Base-by-base conservation (phyloP, 1,284 basidiomycete species). In the Lentinula novae-zelandiae region DNA sequence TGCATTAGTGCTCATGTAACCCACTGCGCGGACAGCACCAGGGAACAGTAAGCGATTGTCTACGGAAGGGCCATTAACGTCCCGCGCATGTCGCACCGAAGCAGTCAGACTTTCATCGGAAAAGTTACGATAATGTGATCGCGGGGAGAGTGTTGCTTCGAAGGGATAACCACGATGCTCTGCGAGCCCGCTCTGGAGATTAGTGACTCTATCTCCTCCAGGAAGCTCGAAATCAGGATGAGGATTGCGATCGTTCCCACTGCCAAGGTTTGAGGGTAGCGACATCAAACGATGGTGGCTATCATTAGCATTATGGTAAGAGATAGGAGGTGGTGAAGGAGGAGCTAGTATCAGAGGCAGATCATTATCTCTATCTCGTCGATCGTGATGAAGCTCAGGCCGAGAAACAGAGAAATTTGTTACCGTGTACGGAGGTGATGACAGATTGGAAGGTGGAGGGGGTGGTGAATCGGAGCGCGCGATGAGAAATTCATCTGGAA, bases 401-500 rank as follows among this genome's bases (percentile, higher is more conserved):
- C 44, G 22, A 15, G 57, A 42, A 5, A 8, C 13, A 12, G 39
- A 15, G 2, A 51, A 33, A 2, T 15, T 31, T 3, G 27, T 51
- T 1, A 17, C 34, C 10, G 9, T 31, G 17, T 52, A 52, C n/a
- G 60, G 54, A 38, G 59, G 59, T 12, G 59, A 53, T n/a, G 46
- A 33, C 3, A 36, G 13, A 7, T 15, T 42, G 8, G 57, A 58
- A 33, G 49, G 49, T 8, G 49, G 49, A 17, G 60, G 60, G 12
- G 60, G 60, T 34, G 60, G 60, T 15, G 60, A 57, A 3, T 34
- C 53, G 15, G 58, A 60, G 33, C 62, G 40, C 7, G 59, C 62
- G 13, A 63, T 63, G 10, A 34, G 42, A 13, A 54, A 44, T 58
- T 63, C 62, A 6, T 63, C 55, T n/a, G 62, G 62, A 15, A 63